phyloP scores from a whole-genome alignment of 495 filamentous ascomycete genomes.

The Hypoxylon lienhwacheense region DNA sequence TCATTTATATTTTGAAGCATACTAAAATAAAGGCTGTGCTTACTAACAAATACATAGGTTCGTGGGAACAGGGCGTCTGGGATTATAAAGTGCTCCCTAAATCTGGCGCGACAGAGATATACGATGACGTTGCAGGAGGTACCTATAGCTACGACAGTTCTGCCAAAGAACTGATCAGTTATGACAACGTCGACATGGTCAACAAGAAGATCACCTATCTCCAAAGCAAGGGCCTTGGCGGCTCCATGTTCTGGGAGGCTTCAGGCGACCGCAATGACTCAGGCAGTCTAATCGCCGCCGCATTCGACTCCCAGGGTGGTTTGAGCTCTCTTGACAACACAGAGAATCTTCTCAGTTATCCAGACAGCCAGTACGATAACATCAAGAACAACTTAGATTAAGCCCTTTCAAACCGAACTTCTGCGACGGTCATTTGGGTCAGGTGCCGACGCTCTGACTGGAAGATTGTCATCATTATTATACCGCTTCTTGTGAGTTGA shows the following conservation, averaged over 20 bases:
- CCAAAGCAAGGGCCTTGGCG: constrained; percentile 63
- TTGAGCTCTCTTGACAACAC: constrained; percentile 35
- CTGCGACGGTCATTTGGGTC: constrained; percentile 21
- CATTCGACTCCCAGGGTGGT: constrained; percentile 43
- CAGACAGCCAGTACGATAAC: constrained; percentile 49
- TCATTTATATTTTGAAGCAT: not conserved
- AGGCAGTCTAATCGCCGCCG: constrained; percentile 65
- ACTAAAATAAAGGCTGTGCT: not conserved
- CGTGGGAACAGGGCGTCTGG: constrained; percentile 81
- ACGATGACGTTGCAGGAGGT: constrained; percentile 55
- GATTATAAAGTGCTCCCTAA: constrained; percentile 72
- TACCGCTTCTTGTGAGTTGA: not conserved
- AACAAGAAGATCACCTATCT: constrained; percentile 68
- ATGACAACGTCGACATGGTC: constrained; percentile 68
- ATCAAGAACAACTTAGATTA: constrained; percentile 40
- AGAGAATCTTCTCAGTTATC: constrained; percentile 46
- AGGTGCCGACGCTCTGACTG: constrained; percentile 29
- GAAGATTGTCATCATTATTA: constrained; percentile 5
- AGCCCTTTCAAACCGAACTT: not conserved
- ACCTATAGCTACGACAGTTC: constrained; percentile 69
- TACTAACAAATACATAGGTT: constrained; percentile 35
- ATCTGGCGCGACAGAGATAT: constrained; percentile 49
- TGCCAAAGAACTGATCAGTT: constrained; percentile 65
- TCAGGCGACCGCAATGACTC: constrained; percentile 66
- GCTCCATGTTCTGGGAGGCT: constrained; percentile 92